These are phyloP conservation scores for Litsea cubeba DNA, from an alignment of 164 flowering plant genomes.

Conservation along the genomic window DNA sequence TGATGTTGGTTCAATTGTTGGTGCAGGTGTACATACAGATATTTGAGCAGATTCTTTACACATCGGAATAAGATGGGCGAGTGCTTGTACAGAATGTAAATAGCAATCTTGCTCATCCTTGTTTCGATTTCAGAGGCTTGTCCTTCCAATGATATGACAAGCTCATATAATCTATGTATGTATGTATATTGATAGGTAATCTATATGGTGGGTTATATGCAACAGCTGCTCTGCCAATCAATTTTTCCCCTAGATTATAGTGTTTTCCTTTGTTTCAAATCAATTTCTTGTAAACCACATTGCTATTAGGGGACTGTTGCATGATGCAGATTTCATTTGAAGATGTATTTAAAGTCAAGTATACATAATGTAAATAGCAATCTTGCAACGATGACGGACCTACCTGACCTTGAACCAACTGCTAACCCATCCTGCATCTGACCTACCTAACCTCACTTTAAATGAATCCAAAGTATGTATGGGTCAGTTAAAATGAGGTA, in stretches of 20 bases:
- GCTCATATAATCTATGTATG: neutral
- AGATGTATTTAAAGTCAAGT: too few species aligned
- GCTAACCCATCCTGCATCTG: too few species aligned
- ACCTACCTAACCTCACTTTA: too few species aligned
- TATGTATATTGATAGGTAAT: neutral
- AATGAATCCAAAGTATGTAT: too few species aligned
- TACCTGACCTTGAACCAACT: too few species aligned
- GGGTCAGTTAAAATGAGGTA: too few species aligned
- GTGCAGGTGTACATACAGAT: conserved; percentile 47
- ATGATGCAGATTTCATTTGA: too few species aligned
- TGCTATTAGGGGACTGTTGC: neutral
- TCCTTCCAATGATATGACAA: neutral
- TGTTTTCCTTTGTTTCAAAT: neutral
- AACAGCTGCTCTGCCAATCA: neutral
- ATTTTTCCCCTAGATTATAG: neutral
- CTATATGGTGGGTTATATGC: neutral
- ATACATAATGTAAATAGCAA: too few species aligned
- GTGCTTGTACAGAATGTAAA: conserved; percentile 14
- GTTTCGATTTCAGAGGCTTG: neutral
- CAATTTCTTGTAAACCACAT: neutral
- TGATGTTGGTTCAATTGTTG: neutral
- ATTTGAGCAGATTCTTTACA: conserved; percentile 15
- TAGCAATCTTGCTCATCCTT: neutral
- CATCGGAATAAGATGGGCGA: neutral
- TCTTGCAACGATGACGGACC: too few species aligned